phyloP scores from a whole-genome alignment of 1,284 basidiomycete species.

The Xerocomus tenax region DNA sequence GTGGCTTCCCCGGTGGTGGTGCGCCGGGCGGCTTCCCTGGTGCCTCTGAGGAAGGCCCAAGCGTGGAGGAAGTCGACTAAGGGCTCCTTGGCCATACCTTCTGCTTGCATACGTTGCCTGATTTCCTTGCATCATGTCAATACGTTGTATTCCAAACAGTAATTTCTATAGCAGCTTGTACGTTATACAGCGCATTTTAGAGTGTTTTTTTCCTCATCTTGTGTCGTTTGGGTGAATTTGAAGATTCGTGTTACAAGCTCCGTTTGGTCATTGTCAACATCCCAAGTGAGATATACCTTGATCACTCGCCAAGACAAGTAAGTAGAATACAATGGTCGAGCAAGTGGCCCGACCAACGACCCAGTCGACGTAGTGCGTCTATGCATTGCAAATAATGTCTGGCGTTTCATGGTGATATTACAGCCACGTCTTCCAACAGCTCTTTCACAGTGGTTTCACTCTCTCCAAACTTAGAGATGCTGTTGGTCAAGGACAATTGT shows the following conservation, averaged over 20 bases:
- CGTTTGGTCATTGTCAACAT: neutral
- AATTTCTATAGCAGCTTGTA: constrained; percentile 29
- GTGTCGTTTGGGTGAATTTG: no score
- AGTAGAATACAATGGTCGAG: constrained; percentile 19
- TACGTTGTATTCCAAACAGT: constrained; percentile 28
- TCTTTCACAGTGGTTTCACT: constrained; percentile 30
- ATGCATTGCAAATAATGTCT: neutral
- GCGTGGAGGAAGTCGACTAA: constrained; percentile 84
- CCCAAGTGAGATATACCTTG: neutral
- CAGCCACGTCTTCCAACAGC: no score
- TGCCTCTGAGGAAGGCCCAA: constrained; percentile 68
- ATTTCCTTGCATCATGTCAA: constrained; percentile 25
- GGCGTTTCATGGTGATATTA: neutral
- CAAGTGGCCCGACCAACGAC: constrained; percentile 21
- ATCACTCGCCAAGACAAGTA: neutral
- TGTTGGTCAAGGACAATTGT: constrained; percentile 52
- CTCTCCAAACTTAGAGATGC: constrained; percentile 59
- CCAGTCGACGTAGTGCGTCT: constrained; percentile 22
- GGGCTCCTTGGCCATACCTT: neutral
- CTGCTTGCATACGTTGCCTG: constrained; percentile 16
- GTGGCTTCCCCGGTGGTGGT: constrained; percentile 43
- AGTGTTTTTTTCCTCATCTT: no score
- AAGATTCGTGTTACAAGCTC: no score
- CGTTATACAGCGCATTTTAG: constrained; percentile 28
- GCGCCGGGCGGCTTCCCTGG: constrained; percentile 50